Evolutionary conservation across 495 filamentous ascomycete genomes (phyloP), one percentile per base, ranked within the genome.

Genomic region (Pseudomonodictys pantanalensis): DNA sequence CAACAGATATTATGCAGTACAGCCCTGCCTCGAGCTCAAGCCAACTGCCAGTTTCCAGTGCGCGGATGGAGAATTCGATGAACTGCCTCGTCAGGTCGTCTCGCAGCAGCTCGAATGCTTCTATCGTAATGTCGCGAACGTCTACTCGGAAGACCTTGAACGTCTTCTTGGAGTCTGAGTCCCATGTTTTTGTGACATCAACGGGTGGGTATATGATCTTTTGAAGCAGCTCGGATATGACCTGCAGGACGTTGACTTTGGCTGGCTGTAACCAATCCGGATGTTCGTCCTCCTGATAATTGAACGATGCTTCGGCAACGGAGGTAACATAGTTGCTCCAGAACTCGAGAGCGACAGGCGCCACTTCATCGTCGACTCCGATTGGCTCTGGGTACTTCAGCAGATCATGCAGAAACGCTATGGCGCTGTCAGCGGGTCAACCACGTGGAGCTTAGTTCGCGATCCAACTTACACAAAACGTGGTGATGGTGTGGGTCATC

Each of bases 121-220:
- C 81, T 51, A 92, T 83, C 1, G 96, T 75, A 58, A 95, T 81
- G 70, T 96, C 91, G 44, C 78, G 81, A 43, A 91, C 87, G 63
- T 97, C 92, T 52, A 85, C 81, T 23, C 93, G 83, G 47, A 90
- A 92, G 33, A 86, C 82, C 54, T 78, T 79, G 69, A 96, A 96
- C 38, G 83, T 86, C 43, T 75, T 76, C 44, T 82, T 82, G 41
- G 90, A 84, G 4, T 87, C 81, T 28, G 85, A 83, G 53, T 85
- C 82, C 92, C 91, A 97, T 5, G 64, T 57, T 12, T 58, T 51
- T 17, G 58, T 55, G 8, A 59, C 35, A 10, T 30, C 48, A 10
- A 42, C 9, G 3, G 55, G 46, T 5, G 65, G 65, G 43, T 47
- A 64, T 3, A 79, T 81, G 46, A 86, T 81, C 63, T 88, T 89